These are phyloP conservation scores for Coffea humblotiana DNA, from an alignment of 305 asterid species.

Conservation along the genomic window DNA sequence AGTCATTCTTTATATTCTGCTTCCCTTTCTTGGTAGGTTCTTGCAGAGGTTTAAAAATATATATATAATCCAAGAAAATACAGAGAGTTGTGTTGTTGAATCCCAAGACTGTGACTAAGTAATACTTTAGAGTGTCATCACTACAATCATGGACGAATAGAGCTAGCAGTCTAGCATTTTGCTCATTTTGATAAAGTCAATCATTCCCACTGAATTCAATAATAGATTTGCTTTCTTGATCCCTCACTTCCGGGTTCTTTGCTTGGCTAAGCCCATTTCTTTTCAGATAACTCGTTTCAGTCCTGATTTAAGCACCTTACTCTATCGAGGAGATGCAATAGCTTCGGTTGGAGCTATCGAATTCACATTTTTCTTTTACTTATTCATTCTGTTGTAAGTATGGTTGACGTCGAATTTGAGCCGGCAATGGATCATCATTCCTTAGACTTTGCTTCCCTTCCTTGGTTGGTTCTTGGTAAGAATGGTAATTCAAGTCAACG, in stretches of 20 bases:
- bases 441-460: no score
- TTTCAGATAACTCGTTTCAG: conserved; percentile 27
- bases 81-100: not conserved
- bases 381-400: not conserved
- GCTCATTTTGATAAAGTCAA: not conserved
- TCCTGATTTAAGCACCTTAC: conserved; percentile 17
- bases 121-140: not conserved
- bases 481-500: no score
- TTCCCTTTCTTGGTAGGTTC: not conserved
- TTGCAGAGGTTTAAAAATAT: not conserved
- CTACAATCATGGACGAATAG: not conserved
- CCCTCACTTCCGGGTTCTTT: not conserved
- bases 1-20: not conserved
- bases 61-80: not conserved
- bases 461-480: no score
- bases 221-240: conserved; percentile 3
- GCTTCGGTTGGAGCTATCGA: conserved; percentile 23
- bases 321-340: conserved; percentile 32
- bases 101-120: not conserved
- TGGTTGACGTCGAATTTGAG: no score
- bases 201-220: not conserved
- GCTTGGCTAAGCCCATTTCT: conserved; percentile 16
- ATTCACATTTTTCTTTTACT: not conserved
- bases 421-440: not conserved
- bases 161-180: not conserved